Percentiles rank a stretch among this genome's conserved stretches.
Evolutionary conservation across 2,329 filamentous ascomycete genomes (phyloP).

Genomic region (Nemania bipapillata): DNA sequence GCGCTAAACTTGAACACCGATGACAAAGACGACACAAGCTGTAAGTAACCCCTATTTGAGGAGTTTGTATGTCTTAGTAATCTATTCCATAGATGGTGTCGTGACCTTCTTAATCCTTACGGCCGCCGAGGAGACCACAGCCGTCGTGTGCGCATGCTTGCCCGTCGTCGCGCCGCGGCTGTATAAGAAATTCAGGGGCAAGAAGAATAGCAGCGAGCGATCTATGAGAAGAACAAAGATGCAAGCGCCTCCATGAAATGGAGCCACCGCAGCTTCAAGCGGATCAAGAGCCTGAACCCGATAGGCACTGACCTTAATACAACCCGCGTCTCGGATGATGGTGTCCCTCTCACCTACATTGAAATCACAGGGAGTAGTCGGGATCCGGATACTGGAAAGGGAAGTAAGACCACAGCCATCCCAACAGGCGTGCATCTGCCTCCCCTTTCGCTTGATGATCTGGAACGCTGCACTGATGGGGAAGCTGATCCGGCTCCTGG

Average conservation of each 20-base stretch:
- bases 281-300: slow-evolving; percentile 2
- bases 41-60: slow-evolving; percentile 31
- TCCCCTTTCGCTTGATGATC: background rate
- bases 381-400: background rate
- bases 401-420: background rate
- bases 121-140: slow-evolving; percentile 46
- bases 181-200: slow-evolving; percentile 25
- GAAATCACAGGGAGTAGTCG: background rate
- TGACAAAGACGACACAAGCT: slow-evolving; percentile 44
- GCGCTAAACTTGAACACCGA: slow-evolving; percentile 44
- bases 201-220: background rate
- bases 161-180: slow-evolving; percentile 42
- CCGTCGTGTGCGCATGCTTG: slow-evolving; percentile 44
- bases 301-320: background rate
- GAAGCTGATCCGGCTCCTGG: background rate
- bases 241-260: background rate
- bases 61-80: background rate
- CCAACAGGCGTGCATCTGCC: background rate
- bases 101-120: slow-evolving; percentile 44
- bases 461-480: background rate
- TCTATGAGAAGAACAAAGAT: background rate
- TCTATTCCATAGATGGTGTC: slow-evolving; percentile 39
- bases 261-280: slow-evolving; percentile 12
- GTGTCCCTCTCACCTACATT: slow-evolving; percentile 4
- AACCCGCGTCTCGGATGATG: slow-evolving; percentile 1